Evolutionary conservation across 2,329 filamentous ascomycete species (phyloP), one percentile per base, ranked within the genome.

Genomic region (Nemania sp.): DNA sequence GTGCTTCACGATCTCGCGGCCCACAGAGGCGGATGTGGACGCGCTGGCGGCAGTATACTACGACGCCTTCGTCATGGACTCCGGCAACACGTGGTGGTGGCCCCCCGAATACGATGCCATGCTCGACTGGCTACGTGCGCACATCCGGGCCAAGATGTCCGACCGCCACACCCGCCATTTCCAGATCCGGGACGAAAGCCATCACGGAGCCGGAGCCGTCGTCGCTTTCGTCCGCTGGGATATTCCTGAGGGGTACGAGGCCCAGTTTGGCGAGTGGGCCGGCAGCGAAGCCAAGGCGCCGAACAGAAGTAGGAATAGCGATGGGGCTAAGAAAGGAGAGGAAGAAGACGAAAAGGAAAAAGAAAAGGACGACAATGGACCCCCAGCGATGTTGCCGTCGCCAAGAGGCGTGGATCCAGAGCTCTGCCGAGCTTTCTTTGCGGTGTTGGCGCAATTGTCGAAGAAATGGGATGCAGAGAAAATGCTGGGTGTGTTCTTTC

Each of bases 151-250:
- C 2, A 67, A 67, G 42, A 54, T 75, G 48, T 8, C 26, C n/a
- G 61, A 70, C 22, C 66, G 54, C 6, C 56, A 58, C 12, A 59
- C 66, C 17, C 65, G 65, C 4, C 63, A 66, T 52, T 73, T 69
- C 60, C 72, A 73, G 52, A 54, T 74, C 22, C 59, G 61, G 26
- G 66, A 74, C 46, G n/a, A n/a, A 24, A 30, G n/a, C n/a, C n/a
- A n/a, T n/a, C 17, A 20, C 19, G 8, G n/a, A 39, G 36, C 3
- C 11, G 39, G 39, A n/a, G 46, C 48, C 11, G 14, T 72, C 5
- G 67, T 66, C 11, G 68, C 70, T 8, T 72, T 66, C 26, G 51
- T 64, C 2, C 61, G 72, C n/a, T 75, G 70, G 70, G 61, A 63
- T 12, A 66, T 69, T 12, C 72, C 73, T 14, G 49, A 66, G 46